A percentile compares a stretch with the other conserved stretches of the same genome.
These are phyloP conservation scores for Trypanosoma boissoni DNA, from an alignment of 208 protist species.

Conservation along the genomic window DNA sequence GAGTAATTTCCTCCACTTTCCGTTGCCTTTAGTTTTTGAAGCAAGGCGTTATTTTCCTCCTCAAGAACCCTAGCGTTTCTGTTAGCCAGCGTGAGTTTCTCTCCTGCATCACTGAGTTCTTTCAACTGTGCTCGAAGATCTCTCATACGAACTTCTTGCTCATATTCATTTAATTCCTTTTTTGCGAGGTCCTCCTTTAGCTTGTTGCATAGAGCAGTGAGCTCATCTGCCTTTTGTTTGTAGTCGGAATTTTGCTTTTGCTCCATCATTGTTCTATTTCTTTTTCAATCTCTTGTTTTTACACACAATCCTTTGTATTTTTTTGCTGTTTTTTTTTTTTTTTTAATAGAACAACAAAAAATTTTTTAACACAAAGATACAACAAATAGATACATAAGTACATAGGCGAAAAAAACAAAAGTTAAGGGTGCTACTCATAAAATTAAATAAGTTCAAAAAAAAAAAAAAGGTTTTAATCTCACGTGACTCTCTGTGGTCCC, in stretches of 20 bases:
- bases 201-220: conserved; percentile 7
- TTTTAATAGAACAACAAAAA: neutral
- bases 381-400: no score
- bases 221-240: conserved; percentile 20
- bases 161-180: conserved; percentile 70
- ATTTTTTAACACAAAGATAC: neutral
- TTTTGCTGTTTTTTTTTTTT: neutral
- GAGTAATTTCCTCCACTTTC: conserved; percentile 13
- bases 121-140: conserved; percentile 47
- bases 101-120: conserved; percentile 46
- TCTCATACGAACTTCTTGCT: conserved; percentile 65
- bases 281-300: neutral
- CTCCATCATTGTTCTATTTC: conserved; percentile 4
- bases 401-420: no score
- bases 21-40: conserved; percentile 34
- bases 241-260: conserved; percentile 25
- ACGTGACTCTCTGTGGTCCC: no score
- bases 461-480: no score
- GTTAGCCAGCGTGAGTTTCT: conserved; percentile 70
- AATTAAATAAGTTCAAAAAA: no score
- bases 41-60: conserved; percentile 72
- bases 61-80: conserved; percentile 70
- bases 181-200: conserved; percentile 45
- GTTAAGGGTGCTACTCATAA: no score
- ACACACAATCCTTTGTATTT: neutral